phyloP scores from a whole-genome alignment of 306 rosid species.

The Argentina anserina region DNA sequence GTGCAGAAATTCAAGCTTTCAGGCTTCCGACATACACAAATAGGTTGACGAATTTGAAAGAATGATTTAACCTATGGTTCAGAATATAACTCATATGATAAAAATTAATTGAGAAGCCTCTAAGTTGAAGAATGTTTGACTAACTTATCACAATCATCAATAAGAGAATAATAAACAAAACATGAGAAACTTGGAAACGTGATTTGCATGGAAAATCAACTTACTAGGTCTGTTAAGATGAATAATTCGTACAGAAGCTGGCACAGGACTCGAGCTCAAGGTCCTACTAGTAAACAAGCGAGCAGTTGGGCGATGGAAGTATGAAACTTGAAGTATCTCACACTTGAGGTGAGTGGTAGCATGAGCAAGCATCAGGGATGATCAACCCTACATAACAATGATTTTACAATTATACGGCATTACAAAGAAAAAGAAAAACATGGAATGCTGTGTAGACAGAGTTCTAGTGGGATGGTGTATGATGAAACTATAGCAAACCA shows the following conservation, averaged over 20 bases:
- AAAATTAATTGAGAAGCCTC: background rate
- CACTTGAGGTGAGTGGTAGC: constrained; percentile 27
- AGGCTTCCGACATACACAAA: no score
- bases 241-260: constrained; percentile 17
- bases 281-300: constrained; percentile 9
- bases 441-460: no score
- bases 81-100: background rate
- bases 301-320: constrained; percentile 18
- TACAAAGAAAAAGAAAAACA: no score
- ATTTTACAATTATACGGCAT: background rate
- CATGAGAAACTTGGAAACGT: background rate
- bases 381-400: constrained; percentile 32
- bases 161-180: background rate
- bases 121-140: background rate
- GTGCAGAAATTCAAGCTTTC: constrained; percentile 13
- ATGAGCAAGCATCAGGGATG: constrained; percentile 29
- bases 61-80: background rate
- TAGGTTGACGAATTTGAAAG: no score
- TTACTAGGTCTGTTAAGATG: constrained; percentile 27
- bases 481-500: no score
- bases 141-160: background rate
- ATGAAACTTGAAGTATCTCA: constrained; percentile 30
- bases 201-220: background rate
- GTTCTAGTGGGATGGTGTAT: no score
- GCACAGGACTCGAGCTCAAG: constrained; percentile 28